Percentiles rank a stretch among this genome's conserved stretches.
Conservation (phyloP, 1,284 basidiomycete species). For the Thecaphora thlaspeos region DNA sequence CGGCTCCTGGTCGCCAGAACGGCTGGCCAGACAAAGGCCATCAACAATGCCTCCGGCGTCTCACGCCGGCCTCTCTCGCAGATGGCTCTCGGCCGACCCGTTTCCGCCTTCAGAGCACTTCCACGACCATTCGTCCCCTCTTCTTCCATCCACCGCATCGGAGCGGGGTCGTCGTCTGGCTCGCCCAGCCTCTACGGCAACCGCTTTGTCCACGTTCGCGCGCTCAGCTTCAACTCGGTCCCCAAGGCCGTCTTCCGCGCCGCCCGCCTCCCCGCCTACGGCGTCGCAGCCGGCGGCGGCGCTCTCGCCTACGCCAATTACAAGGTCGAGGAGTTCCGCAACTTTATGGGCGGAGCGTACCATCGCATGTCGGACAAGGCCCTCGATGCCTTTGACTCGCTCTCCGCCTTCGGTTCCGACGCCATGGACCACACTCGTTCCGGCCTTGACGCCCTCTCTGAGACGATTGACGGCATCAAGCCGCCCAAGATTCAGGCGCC, state of each 20-base stretch:
- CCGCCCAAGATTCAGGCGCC: conserved; percentile 31
- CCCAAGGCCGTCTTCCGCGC: conserved; percentile 47
- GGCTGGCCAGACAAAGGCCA: too few species aligned
- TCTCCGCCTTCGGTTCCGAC: conserved; percentile 37
- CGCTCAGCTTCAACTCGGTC: conserved; percentile 52
- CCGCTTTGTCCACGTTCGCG: conserved; percentile 48
- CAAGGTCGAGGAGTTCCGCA: conserved; percentile 52
- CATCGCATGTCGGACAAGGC: conserved; percentile 24
- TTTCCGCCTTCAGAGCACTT: too few species aligned
- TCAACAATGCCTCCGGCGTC: too few species aligned
- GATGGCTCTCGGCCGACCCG: too few species aligned
- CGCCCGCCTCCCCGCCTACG: conserved; percentile 47
- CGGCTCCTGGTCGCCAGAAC: too few species aligned
- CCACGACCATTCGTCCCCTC: too few species aligned
- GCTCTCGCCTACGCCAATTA: conserved; percentile 53
- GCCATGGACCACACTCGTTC: conserved; percentile 33
- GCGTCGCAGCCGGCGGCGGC: conserved; percentile 46
- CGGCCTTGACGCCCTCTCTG: conserved; percentile 24
- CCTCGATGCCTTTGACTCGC: conserved; percentile 28
- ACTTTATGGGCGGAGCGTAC: conserved; percentile 26
- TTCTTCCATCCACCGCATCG: too few species aligned
- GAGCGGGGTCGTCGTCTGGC: too few species aligned
- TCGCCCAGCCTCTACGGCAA: conserved; percentile 7
- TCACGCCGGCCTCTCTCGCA: too few species aligned
- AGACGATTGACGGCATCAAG: conserved; percentile 28